Base-by-base conservation (phyloP, 1,139 yeast species). In the Zygosaccharomyces pseudobailii region DNA sequence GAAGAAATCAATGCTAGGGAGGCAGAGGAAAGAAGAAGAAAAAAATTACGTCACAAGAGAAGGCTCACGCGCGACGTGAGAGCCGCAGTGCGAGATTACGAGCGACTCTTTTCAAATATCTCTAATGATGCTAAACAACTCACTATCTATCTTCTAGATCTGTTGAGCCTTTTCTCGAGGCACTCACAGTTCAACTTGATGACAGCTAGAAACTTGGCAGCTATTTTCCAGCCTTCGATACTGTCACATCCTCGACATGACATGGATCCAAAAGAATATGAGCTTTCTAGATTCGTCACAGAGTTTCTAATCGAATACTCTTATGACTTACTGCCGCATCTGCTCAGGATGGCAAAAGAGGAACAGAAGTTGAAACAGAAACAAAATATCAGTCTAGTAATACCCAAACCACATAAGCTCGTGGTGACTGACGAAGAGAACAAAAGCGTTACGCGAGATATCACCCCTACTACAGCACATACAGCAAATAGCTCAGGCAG, bases 221-320 rank as follows among this genome's bases (percentile, higher is more conserved):
- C 97, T 2, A 87, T 92, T 51, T 92, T 94, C 70, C 98, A 92
- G 68, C 98, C 98, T 2, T 86, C 96, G 2, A 81, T 94, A 17
- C 72, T 94, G 42, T 86, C 95, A 2, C 97, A 92, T 64, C 96
- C 97, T 5, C 78, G 76, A 57, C 97, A 92, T 66, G 96, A 89
- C 64, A 79, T 90, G 82, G 80, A 84, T 43, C 97, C 97, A 1
- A 85, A 82, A 32, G 97, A 92, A 66, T 90, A 90, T 68, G 94
- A 87, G 20, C 71, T 89, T 31, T 87, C 96, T 2, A 88, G 92
- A 57, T 76, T 83, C 8, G 96, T 88, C 25, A 85, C 92, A 28
- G 95, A 90, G 62, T 89, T 92, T 57, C 76, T 92, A 69, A 87
- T 92, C 49, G 92, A 85, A 56, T 89, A 90, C 63, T 84, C 92